Base-by-base conservation (phyloP, 1,284 basidiomycete species). In the Cutaneotrichosporon cavernicola region DNA sequence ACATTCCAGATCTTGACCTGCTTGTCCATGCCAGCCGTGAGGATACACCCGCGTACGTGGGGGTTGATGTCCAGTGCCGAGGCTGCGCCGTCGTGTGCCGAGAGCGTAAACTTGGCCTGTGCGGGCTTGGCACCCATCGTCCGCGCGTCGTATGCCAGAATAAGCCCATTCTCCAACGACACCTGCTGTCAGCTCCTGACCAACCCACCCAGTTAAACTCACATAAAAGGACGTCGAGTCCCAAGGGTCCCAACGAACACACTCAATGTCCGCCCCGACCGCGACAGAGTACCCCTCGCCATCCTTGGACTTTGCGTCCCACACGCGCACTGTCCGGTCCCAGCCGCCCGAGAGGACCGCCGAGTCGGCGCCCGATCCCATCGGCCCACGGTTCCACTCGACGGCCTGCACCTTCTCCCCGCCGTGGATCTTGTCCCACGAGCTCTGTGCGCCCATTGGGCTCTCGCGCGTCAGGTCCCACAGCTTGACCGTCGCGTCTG, bases 231-330 rank as follows among this genome's bases (percentile, higher is more conserved):
- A 85, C 66, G 89, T 86, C 4, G 85, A 84, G 63, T 92, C 89
- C 91, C 92, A 97, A 58, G 95, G 96, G 82, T 99, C 94, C 97
- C 97, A 99, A 67, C 89, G 83, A 50, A 98, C 81, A 55, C 90
- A 90, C 81, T 99, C 96, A 14, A 99, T 93, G 80, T 98, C 96
- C 58, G 90, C 89, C 6, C 89, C 90, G 11, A 97, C 84, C 13
- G 87, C 82, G 11, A 89, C 90, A 32, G 88, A 90, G 4, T 95
- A 88, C 51, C 90, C 90, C 43, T 80, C 79, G 5, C 85, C 82
- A 58, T 88, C 88, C 0, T 91, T 91, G 2, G 92, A 87, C 62
- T 96, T 84, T 10, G 91, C 89, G 81, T 99, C 97, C 80, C 97
- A 98, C 26, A 92, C 90, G 63, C 92, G 85, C 32, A 98, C 90